A percentile compares a stretch with the other conserved stretches of the same genome.
Evolutionary conservation across 768 basidiomycete genomes (phyloP).

Genomic region (Boletus pseudopeckii): DNA sequence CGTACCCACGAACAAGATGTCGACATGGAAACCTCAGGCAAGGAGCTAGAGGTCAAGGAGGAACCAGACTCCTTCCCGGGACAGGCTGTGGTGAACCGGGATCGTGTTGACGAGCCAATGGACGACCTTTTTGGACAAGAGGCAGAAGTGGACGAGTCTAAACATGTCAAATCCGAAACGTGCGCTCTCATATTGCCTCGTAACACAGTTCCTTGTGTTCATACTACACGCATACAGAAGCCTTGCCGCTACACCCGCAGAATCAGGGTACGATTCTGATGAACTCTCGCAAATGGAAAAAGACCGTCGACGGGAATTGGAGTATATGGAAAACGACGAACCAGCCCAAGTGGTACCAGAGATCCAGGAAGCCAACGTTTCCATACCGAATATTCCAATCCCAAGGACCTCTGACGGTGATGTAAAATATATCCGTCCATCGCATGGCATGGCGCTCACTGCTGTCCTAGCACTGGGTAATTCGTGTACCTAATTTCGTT

Average conservation of each 20-base stretch:
- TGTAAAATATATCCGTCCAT: constrained; percentile 43
- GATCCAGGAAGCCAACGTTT: constrained; percentile 63
- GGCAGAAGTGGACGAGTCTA: constrained; percentile 39
- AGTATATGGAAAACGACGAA: constrained; percentile 79
- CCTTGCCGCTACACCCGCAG: constrained; percentile 37
- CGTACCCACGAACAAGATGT: constrained; percentile 33
- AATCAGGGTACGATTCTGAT: constrained; percentile 61
- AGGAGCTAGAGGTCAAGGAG: constrained; percentile 14
- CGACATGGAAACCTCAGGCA: constrained; percentile 37
- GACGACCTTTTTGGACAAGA: constrained; percentile 81
- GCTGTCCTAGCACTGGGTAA: constrained; percentile 68
- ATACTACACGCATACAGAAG: constrained; percentile 22
- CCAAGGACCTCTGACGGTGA: constrained; percentile 78
- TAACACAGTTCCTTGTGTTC: constrained; percentile 14
- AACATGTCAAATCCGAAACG: constrained; percentile 48
- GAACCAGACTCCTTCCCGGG: constrained; percentile 11
- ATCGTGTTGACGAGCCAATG: constrained; percentile 53
- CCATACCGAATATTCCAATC: constrained; percentile 84
- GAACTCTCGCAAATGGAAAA: constrained; percentile 60
- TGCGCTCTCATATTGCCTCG: constrained; percentile 22
- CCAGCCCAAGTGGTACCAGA: constrained; percentile 54
- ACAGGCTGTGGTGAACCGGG: constrained; percentile 17
- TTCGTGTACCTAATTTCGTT: constrained; percentile 92
- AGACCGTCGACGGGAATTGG: constrained; percentile 59
- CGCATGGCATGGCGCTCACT: constrained; percentile 5